phyloP scores from a whole-genome alignment of 257 asterid species.

The Solanum virginianum region DNA sequence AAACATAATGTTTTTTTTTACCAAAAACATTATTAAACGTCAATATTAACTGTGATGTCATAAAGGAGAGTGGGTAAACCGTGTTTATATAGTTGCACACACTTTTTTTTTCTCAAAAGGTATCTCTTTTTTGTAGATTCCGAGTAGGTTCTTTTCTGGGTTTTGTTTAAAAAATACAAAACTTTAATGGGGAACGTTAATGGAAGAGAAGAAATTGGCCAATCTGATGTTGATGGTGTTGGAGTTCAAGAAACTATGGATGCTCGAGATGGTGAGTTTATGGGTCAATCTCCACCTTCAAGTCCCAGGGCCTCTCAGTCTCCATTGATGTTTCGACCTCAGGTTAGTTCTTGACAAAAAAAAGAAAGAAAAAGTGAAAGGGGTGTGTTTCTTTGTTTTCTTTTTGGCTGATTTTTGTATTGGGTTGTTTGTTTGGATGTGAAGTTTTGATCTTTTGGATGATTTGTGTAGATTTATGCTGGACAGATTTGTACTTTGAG shows the following conservation, averaged over 20 bases:
- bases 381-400: not conserved
- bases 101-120: not conserved
- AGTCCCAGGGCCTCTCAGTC: slow-evolving; percentile 89
- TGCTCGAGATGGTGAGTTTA: slow-evolving; percentile 29
- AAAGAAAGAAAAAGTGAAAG: not conserved
- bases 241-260: slow-evolving; percentile 31
- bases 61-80: not conserved
- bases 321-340: slow-evolving; percentile 83
- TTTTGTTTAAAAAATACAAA: not conserved
- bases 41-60: not conserved
- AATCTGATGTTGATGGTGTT: slow-evolving; percentile 34
- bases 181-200: slow-evolving; percentile 72
- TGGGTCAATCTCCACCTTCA: slow-evolving; percentile 86
- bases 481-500: slow-evolving; percentile 1
- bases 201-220: slow-evolving; percentile 78
- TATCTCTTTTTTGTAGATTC: not conserved
- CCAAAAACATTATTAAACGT: not conserved
- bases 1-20: not conserved
- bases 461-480: not conserved
- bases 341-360: slow-evolving; percentile 27
- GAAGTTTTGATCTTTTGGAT: not conserved
- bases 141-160: not conserved
- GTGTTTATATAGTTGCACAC: not conserved
- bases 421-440: not conserved
- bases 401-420: not conserved